Evolutionary conservation across 2,329 filamentous ascomycete genomes (phyloP).

Genomic region (Calonectria pseudoreteaudii): DNA sequence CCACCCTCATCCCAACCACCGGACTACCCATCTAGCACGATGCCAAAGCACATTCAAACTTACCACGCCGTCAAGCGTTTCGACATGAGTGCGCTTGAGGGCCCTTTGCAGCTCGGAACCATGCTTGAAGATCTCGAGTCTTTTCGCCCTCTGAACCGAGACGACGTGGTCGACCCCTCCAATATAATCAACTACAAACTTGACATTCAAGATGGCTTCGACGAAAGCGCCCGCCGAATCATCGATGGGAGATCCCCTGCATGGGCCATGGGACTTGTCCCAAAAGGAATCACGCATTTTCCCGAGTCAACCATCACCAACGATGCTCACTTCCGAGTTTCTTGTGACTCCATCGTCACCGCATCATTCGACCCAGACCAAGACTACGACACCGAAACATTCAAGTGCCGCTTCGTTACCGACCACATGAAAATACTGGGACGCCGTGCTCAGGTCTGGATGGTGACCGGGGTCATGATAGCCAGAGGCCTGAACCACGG

Average conservation of each 20-base stretch:
- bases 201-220: background rate
- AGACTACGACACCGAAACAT: background rate
- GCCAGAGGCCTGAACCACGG: background rate
- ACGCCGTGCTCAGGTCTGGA: background rate
- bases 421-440: background rate
- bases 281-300: background rate
- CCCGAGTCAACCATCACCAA: background rate
- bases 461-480: background rate
- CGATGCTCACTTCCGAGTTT: background rate
- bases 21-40: background rate
- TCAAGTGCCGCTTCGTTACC: background rate
- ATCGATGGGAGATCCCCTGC: background rate
- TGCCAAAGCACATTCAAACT: background rate
- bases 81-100: background rate
- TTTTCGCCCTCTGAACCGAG: background rate
- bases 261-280: background rate
- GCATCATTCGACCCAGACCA: background rate
- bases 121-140: background rate
- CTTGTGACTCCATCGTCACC: background rate
- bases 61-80: background rate
- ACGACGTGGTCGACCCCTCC: background rate
- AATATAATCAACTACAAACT: background rate
- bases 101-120: background rate
- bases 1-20: background rate
- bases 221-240: background rate